phyloP scores from a whole-genome alignment of 371 early-diverging fungal species.

The Zopfochytrium polystomum region DNA sequence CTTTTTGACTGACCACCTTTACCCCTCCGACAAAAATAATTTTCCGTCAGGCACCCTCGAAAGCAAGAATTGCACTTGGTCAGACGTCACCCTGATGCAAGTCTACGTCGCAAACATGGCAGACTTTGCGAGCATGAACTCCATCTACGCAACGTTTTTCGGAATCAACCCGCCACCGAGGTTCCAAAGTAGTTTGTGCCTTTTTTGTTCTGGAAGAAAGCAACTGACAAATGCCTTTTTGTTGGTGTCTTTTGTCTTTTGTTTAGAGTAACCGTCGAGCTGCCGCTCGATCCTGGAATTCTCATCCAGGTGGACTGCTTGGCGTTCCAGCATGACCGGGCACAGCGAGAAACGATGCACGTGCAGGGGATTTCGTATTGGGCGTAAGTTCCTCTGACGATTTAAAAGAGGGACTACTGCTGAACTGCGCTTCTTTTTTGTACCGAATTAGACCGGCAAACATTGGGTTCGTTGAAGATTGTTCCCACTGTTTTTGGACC shows the following conservation, averaged over 20 bases:
- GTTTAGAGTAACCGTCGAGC: slow-evolving; percentile 52
- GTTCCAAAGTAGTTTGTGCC: slow-evolving; percentile 33
- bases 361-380: slow-evolving; percentile 80
- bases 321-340: slow-evolving; percentile 30
- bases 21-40: too few relatives aligned
- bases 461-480: slow-evolving; percentile 52
- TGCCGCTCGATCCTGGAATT: slow-evolving; percentile 14
- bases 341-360: slow-evolving; percentile 52
- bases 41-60: too few relatives aligned
- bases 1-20: too few relatives aligned
- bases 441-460: slow-evolving; percentile 59
- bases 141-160: slow-evolving; percentile 61
- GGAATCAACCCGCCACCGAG: slow-evolving; percentile 68
- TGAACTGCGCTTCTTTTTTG: neutral
- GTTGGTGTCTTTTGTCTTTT: too few relatives aligned
- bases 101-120: slow-evolving; percentile 64
- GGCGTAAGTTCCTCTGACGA: slow-evolving; percentile 51
- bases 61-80: slow-evolving; percentile 42
- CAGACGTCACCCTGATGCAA: slow-evolving; percentile 59
- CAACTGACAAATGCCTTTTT: too few relatives aligned
- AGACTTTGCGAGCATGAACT: slow-evolving; percentile 62
- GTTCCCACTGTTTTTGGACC: neutral
- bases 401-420: neutral
- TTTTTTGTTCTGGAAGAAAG: slow-evolving; percentile 9
- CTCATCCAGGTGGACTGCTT: slow-evolving; percentile 64